phyloP scores from a whole-genome alignment of 1,139 yeast genomes.

The Suhomyces taliae region DNA sequence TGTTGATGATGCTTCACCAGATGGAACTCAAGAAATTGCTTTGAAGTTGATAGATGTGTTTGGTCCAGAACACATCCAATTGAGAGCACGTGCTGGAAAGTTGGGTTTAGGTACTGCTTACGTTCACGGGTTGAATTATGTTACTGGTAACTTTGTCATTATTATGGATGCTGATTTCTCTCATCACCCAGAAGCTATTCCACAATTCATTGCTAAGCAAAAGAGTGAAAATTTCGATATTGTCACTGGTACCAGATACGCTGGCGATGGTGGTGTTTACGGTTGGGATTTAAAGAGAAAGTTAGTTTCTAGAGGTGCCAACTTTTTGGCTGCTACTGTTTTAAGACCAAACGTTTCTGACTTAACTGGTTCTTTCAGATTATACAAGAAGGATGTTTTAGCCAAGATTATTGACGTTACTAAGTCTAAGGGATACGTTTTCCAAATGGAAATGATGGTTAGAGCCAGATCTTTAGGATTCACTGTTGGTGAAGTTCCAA shows the following conservation, averaged over 20 bases:
- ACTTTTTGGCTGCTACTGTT: slow-evolving; percentile 70
- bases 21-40: slow-evolving; percentile 78
- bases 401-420: slow-evolving; percentile 68
- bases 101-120: slow-evolving; percentile 83
- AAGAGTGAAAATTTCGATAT: slow-evolving; percentile 65
- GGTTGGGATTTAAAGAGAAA: slow-evolving; percentile 87
- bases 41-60: slow-evolving; percentile 61
- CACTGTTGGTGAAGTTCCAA: slow-evolving; percentile 78
- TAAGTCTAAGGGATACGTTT: slow-evolving; percentile 77
- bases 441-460: slow-evolving; percentile 91
- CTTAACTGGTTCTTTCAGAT: slow-evolving; percentile 76
- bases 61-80: slow-evolving; percentile 62
- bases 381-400: slow-evolving; percentile 71
- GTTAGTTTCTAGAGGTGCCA: slow-evolving; percentile 78
- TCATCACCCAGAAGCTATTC: slow-evolving; percentile 80
- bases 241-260: slow-evolving; percentile 84
- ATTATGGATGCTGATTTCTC: slow-evolving; percentile 89
- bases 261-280: slow-evolving; percentile 80
- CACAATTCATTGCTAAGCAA: slow-evolving; percentile 71
- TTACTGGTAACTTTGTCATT: slow-evolving; percentile 72
- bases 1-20: slow-evolving; percentile 82
- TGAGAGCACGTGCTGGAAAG: slow-evolving; percentile 77
- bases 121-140: slow-evolving; percentile 73
- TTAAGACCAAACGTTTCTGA: slow-evolving; percentile 76
- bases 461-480: slow-evolving; percentile 73